phyloP scores from a whole-genome alignment of 108 stramenopile genomes.

The Schizochytrium sp. region DNA sequence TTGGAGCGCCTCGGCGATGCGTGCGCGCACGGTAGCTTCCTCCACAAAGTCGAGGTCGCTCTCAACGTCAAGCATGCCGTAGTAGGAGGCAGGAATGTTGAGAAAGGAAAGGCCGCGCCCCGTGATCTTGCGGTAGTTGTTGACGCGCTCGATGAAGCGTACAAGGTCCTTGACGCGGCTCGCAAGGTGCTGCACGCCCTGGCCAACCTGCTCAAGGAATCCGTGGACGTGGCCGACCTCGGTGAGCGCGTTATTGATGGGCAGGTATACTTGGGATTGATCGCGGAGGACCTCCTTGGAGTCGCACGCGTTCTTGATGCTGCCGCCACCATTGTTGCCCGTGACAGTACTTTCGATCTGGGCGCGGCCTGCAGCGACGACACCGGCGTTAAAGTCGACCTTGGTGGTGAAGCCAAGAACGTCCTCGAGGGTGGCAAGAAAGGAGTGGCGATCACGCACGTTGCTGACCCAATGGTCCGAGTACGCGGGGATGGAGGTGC shows the following conservation, averaged over 20 bases:
- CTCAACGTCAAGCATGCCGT: constrained; percentile 53
- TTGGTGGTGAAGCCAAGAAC: constrained; percentile 66
- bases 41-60: background rate
- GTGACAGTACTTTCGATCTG: constrained; percentile 79
- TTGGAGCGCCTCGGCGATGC: background rate
- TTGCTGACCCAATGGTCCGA: constrained; percentile 76
- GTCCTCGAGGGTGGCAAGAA: constrained; percentile 65
- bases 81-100: constrained; percentile 70
- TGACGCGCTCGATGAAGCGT: constrained; percentile 65
- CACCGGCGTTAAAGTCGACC: constrained; percentile 82
- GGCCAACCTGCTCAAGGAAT: constrained; percentile 70
- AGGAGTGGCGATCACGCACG: constrained; percentile 62
- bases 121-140: constrained; percentile 33
- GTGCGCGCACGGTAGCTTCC: background rate
- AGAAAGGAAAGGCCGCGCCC: constrained; percentile 69
- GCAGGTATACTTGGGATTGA: constrained; percentile 75
- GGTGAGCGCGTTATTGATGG: constrained; percentile 78
- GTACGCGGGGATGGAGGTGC: constrained; percentile 51
- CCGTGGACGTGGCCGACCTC: constrained; percentile 73
- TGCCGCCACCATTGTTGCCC: constrained; percentile 52
- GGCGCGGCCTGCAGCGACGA: constrained; percentile 77
- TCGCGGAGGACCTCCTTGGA: constrained; percentile 43
- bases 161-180: constrained; percentile 66
- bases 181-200: constrained; percentile 77
- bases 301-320: constrained; percentile 35